A percentile compares a stretch with the other conserved stretches of the same genome.
Conservation (phyloP, 768 basidiomycete genomes). For the Crucibulum laeve region DNA sequence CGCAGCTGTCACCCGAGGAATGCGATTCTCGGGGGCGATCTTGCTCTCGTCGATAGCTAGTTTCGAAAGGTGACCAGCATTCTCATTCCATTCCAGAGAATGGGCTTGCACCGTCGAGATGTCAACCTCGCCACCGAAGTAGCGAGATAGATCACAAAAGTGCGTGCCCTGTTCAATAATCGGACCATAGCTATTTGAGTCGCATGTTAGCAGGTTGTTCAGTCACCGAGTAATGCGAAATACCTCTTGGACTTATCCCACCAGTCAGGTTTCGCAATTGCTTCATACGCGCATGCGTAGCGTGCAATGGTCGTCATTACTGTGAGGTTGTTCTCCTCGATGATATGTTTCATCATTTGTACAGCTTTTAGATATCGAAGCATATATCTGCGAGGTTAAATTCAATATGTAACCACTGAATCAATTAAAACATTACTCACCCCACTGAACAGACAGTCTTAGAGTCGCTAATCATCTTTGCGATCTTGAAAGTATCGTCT, state of each 20-base stretch:
- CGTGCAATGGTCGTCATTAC: conserved; percentile 97
- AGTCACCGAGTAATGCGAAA: conserved; percentile 4
- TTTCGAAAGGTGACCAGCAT: conserved; percentile 80
- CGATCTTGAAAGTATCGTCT: conserved; percentile 64
- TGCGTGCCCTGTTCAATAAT: conserved; percentile 93
- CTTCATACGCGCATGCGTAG: conserved; percentile 85
- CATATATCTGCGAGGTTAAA: conserved; percentile 64
- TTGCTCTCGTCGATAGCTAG: conserved; percentile 79
- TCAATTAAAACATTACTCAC: conserved; percentile 32
- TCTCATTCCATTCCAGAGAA: conserved; percentile 90
- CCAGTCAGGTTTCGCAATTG: conserved; percentile 82
- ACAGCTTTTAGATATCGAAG: conserved; percentile 90
- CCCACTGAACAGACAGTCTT: conserved; percentile 86
- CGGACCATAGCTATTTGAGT: conserved; percentile 59
- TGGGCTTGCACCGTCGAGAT: conserved; percentile 76
- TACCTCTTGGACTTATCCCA: conserved; percentile 90
- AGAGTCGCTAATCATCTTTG: conserved; percentile 64
- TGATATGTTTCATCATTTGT: conserved; percentile 95
- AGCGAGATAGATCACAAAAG: conserved; percentile 94
- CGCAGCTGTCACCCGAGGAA: conserved; percentile 90
- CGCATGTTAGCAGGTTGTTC: conserved; percentile 3
- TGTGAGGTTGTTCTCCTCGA: conserved; percentile 88
- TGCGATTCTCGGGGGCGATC: conserved; percentile 83
- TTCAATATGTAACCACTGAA: conserved; percentile 3
- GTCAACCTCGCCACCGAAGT: conserved; percentile 96